Evolutionary conservation across 179 eudicot genomes (phyloP), one percentile per base, ranked within the genome.

Genomic region (Gypsophila paniculata): DNA sequence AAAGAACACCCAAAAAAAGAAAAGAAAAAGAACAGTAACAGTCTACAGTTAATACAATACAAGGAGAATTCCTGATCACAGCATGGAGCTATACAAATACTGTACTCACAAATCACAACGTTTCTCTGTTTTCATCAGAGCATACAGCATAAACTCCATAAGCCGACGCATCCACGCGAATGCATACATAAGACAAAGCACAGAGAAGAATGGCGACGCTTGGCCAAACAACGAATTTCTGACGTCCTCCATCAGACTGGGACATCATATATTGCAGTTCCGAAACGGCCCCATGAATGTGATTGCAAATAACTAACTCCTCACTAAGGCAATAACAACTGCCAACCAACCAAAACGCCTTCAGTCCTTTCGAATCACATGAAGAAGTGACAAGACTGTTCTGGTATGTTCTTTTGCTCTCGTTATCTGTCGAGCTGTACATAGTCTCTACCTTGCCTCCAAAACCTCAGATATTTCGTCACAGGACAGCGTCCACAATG

Each of bases 401-500:
- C 26, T 64, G 23, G 51, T 38, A 7, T 21, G 6, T 18, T 64
- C 36, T 8, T 60, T 3, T 68, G 59, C 25, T 29, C 19, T 49
- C 38, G 36, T 22, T 23, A 23, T 48, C 70, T 23, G 15, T 23
- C 1, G 42, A 68, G 32, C 18, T 53, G 23, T 53, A 23, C 29
- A 32, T 32, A 19, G 17, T 42, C 17, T 60, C 76, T 80, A 80
- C 44, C 65, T 69, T 11, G 77, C 69, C 72, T 76, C 75, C 53
- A 70, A 70, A 25, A 80, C 69, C 58, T 76, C 75, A 5, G 69
- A 29, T 38, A 57, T 11, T 69, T 73, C 85, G 64, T 70, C 73
- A 17, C 74, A 79, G 53, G 87, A 70, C 65, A 74, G 74, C 23
- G 88, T 77, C 98, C 98, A 93, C 38, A 89, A 73, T 54, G 96